These are phyloP conservation scores for Eucalyptus polybractea DNA, from an alignment of 345 rosid species.

Conservation along the genomic window DNA sequence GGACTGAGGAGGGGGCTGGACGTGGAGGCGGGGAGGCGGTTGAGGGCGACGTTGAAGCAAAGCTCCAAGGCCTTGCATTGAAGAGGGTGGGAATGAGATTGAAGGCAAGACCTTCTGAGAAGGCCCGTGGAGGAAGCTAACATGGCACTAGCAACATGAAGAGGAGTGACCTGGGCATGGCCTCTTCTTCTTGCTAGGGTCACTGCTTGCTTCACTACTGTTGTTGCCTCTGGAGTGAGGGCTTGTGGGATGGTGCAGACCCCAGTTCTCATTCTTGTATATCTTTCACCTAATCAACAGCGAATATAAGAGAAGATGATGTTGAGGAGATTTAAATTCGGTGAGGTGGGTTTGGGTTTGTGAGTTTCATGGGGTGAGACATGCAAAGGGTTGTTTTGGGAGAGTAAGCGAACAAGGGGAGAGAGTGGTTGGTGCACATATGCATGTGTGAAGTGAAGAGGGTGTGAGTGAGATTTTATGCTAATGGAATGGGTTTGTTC, in stretches of 20 bases:
- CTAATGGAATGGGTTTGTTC: conserved; percentile 24
- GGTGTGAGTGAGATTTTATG: neutral
- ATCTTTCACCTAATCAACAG: neutral
- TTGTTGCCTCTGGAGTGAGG: conserved; percentile 47
- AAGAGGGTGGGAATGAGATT: conserved; percentile 63
- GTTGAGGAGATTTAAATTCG: neutral
- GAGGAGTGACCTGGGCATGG: conserved; percentile 72
- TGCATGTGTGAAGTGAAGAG: neutral
- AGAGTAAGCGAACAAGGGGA: neutral
- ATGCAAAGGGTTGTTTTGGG: neutral
- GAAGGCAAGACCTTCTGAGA: conserved; percentile 53
- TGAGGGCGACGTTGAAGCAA: conserved; percentile 66
- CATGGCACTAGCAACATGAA: conserved; percentile 63
- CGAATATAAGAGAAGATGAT: neutral
- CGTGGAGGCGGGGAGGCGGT: conserved; percentile 60
- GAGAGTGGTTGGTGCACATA: neutral
- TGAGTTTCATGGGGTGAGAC: neutral
- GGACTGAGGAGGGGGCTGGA: conserved; percentile 43
- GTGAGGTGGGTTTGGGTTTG: neutral
- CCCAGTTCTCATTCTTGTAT: conserved; percentile 39
- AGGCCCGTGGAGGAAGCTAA: conserved; percentile 43
- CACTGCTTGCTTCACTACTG: conserved; percentile 47
- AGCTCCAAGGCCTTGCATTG: conserved; percentile 71
- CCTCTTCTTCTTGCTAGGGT: conserved; percentile 52
- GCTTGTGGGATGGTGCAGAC: conserved; percentile 46